Percentiles rank a stretch among this genome's conserved stretches.
Conservation (phyloP, 805 yeast genomes). For the Saccharomycopsis vini region DNA sequence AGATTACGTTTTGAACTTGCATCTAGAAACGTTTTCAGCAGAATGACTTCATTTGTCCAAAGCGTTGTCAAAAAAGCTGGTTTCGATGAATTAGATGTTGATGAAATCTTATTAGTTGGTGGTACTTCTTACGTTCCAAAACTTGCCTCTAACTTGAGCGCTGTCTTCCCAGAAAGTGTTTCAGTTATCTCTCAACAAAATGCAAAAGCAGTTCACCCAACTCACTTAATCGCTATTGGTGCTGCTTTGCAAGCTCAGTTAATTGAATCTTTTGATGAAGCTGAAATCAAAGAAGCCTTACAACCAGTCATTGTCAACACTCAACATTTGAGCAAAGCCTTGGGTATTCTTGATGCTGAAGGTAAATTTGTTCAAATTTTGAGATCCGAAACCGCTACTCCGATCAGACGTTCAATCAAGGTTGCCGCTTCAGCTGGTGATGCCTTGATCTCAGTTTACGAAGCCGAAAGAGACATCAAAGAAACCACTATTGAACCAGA, state of each 20-base stretch:
- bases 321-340: constrained; percentile 73
- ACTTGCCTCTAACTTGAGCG: constrained; percentile 64
- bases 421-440: constrained; percentile 55
- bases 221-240: constrained; percentile 86
- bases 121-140: constrained; percentile 92
- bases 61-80: constrained; percentile 71
- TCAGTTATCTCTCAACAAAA: constrained; percentile 63
- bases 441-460: constrained; percentile 64
- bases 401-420: constrained; percentile 68
- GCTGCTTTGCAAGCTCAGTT: constrained; percentile 94
- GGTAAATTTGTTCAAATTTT: constrained; percentile 68
- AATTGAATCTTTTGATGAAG: constrained; percentile 72
- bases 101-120: constrained; percentile 87
- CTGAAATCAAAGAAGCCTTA: constrained; percentile 69
- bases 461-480: constrained; percentile 76
- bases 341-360: constrained; percentile 71
- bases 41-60: constrained; percentile 71
- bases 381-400: constrained; percentile 80
- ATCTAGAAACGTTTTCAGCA: constrained; percentile 66
- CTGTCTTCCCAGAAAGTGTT: constrained; percentile 70
- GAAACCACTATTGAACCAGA: constrained; percentile 68
- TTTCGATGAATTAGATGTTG: constrained; percentile 75
- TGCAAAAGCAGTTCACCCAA: constrained; percentile 74
- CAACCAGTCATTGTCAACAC: constrained; percentile 83
- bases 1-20: constrained; percentile 88